Conservation (phyloP, 306 rosid genomes). For the Cicer judaicum region DNA sequence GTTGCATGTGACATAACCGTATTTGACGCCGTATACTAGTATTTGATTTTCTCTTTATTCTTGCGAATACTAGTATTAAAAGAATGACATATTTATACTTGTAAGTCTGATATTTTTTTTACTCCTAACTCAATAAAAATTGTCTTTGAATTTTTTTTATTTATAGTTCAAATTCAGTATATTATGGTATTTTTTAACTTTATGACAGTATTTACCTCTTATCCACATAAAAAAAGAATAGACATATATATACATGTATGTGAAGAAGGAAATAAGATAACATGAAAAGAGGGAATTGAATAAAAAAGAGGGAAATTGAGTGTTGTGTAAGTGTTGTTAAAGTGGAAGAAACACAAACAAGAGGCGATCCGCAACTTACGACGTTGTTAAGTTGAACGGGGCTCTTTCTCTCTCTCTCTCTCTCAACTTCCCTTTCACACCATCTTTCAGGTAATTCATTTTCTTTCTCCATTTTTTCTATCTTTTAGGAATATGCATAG, state of each 20-base stretch:
- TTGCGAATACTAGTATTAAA: background rate
- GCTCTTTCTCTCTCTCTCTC: conserved; percentile 22
- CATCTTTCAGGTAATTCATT: conserved; percentile 41
- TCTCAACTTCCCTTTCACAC: background rate
- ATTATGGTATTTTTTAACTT: too few species aligned
- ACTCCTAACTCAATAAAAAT: too few species aligned
- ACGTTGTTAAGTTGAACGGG: conserved; percentile 38
- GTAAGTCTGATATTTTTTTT: too few species aligned
- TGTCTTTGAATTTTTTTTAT: too few species aligned
- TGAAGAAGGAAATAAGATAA: too few species aligned
- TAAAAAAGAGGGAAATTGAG: conserved; percentile 2
- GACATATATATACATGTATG: too few species aligned
- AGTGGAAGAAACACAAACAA: conserved; percentile 42
- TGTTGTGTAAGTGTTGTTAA: background rate
- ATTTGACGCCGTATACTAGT: too few species aligned
- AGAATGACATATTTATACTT: background rate
- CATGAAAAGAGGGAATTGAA: background rate
- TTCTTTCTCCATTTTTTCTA: conserved; percentile 20
- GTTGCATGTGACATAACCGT: background rate
- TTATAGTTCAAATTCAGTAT: too few species aligned
- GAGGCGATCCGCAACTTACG: conserved; percentile 52
- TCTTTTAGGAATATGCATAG: background rate
- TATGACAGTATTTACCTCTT: too few species aligned
- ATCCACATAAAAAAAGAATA: too few species aligned
- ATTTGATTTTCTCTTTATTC: background rate